Percentiles rank a stretch among this genome's conserved stretches.
Conservation (phyloP, 306 rosid species). For the Adenanthera pavonina region DNA sequence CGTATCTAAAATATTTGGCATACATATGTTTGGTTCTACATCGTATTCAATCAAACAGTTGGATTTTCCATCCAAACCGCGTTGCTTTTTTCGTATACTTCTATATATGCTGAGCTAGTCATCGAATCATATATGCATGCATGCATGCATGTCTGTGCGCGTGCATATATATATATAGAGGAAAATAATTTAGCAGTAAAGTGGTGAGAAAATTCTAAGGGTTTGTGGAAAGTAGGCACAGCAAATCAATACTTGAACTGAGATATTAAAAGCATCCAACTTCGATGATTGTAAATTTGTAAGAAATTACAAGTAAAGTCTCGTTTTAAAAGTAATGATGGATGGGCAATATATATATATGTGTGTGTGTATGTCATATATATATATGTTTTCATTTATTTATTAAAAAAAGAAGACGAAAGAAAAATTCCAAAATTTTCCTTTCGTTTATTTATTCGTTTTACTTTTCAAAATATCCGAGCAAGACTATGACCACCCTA, state of each 20-base stretch:
- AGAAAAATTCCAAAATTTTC: not conserved
- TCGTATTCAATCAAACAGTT: constrained; percentile 33
- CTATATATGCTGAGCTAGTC: not conserved
- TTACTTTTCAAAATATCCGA: not conserved
- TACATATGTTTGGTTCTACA: not conserved
- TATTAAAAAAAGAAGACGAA: not conserved
- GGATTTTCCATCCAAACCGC: constrained; percentile 22
- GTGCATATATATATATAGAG: no score
- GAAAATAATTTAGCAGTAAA: not conserved
- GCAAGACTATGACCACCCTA: constrained; percentile 17
- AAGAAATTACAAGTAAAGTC: not conserved
- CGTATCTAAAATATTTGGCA: constrained; percentile 25
- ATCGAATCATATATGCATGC: not conserved
- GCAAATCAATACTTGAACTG: not conserved
- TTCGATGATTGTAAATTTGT: not conserved
- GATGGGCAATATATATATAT: not conserved
- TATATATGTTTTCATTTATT: not conserved
- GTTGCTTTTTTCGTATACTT: not conserved
- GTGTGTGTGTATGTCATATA: no score
- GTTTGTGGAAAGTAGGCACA: not conserved
- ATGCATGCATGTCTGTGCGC: no score
- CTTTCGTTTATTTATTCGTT: not conserved
- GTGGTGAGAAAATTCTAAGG: not conserved
- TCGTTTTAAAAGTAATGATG: not conserved
- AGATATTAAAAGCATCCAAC: not conserved